Conservation (phyloP, 164 flowering plant genomes). For the Nymphaea colorata region DNA sequence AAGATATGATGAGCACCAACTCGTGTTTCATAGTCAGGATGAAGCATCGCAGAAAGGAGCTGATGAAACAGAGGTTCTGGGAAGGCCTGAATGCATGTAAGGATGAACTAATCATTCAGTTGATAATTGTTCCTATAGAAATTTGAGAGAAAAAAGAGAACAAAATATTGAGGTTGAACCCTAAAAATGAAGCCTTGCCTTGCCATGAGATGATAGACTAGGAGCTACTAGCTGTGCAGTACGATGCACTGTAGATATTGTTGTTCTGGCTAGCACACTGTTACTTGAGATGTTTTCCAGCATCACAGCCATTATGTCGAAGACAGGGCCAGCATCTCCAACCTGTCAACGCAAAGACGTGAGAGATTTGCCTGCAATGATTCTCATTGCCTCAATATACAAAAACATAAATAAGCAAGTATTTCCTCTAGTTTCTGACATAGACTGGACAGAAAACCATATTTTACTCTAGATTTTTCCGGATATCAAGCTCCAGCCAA, state of each 20-base stretch:
- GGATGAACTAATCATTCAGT: background rate
- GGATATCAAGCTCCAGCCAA: too few species aligned
- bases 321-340: constrained; percentile 83
- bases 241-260: constrained; percentile 54
- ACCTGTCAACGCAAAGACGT: constrained; percentile 33
- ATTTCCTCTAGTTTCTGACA: too few species aligned
- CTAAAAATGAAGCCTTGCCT: constrained; percentile 29
- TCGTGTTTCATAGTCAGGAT: constrained; percentile 72
- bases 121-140: too few species aligned
- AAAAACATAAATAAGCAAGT: too few species aligned
- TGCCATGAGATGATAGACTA: constrained; percentile 49
- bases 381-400: background rate
- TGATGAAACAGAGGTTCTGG: constrained; percentile 90
- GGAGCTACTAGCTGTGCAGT: constrained; percentile 51
- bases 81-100: constrained; percentile 45
- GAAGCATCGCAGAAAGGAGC: constrained; percentile 69
- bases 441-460: too few species aligned
- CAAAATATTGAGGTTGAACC: background rate
- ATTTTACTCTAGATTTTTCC: too few species aligned
- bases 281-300: constrained; percentile 52
- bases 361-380: background rate
- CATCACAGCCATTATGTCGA: constrained; percentile 73
- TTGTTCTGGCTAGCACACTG: constrained; percentile 41
- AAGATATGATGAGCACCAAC: constrained; percentile 64
- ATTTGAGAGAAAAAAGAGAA: background rate